Percentiles rank a stretch among this genome's conserved stretches.
Conservation (phyloP, 176 grass and related monocot genomes). For the Lolium rigidum region DNA sequence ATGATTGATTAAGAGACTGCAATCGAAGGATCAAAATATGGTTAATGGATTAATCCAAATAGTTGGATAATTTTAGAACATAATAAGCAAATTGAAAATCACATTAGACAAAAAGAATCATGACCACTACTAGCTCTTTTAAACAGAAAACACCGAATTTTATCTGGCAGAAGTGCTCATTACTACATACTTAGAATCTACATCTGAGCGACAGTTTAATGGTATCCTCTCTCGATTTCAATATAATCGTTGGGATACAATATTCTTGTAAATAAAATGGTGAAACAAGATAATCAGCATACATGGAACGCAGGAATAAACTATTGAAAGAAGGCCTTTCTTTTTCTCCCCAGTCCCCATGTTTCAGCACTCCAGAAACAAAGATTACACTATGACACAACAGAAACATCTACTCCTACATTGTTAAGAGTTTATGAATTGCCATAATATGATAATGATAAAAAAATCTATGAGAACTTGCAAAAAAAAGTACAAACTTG, state of each 20-base stretch:
- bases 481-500: too few species aligned
- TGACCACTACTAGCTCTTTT: neutral
- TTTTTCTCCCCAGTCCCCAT: neutral
- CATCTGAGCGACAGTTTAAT: neutral
- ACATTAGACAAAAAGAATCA: neutral
- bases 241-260: neutral
- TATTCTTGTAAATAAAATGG: neutral
- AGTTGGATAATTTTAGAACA: constrained; percentile 7
- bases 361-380: constrained; percentile 22
- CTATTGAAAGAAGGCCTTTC: neutral
- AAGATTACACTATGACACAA: neutral
- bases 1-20: constrained; percentile 33
- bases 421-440: neutral
- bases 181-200: too few species aligned
- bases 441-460: too few species aligned
- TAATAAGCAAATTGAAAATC: neutral
- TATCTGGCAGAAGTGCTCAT: neutral
- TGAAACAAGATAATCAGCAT: neutral
- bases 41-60: constrained; percentile 24
- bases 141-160: neutral
- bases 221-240: neutral
- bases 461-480: too few species aligned
- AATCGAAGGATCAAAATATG: constrained; percentile 27
- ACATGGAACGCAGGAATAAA: neutral
- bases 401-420: neutral